Base-by-base conservation (phyloP, 306 rosid species). In the Sesbania bispinosa region DNA sequence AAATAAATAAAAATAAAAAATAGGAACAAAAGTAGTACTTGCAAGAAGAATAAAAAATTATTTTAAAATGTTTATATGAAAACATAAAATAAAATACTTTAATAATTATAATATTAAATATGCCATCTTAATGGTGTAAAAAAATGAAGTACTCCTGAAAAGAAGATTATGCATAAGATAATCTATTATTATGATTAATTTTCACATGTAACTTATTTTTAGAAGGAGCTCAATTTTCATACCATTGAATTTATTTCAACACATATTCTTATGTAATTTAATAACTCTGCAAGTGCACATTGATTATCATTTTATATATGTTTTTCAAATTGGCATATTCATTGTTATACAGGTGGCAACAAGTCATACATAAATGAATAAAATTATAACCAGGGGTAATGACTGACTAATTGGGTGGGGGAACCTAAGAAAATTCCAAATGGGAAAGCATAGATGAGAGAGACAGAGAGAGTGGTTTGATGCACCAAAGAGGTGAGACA, bases 401-500 rank as follows among this genome's bases (percentile, higher is more conserved):
- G 15, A 14, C 3, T 43, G 43, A 32, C 4, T 11, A 32, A 35
- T 10, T 20, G 33, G 76, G 70, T 21, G 45, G 71, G 55, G 47
- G 47, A 23, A 39, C 21, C 62, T 41, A 77, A 45, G 77, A 82
- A 82, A 77, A 67, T 19, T 82, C 78, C 75, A 74, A 69, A 78
- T 16, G 68, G 24, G 9, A 81, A 67, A 52, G 36, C 15, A 20
- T 41, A 45, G 14, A 45, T 1, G 46, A 71, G 64, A 59, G 74
- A 70, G 77, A 64, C 43, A 62, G 36, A 47, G 38, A 13, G 54
- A 46, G 73, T 10, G 51, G 60, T 52, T 51, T 35, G 79, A 77
- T 75, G 86, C 67, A 59, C 14, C 11, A 69, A 39, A 74, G 75
- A 70, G 86, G 86, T 50, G 93, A 85, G 97, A 90, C 96, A 88